Percentiles rank a stretch among this genome's conserved stretches.
Conservation (phyloP, 2,329 filamentous ascomycete genomes). For the Capronia epimyces region DNA sequence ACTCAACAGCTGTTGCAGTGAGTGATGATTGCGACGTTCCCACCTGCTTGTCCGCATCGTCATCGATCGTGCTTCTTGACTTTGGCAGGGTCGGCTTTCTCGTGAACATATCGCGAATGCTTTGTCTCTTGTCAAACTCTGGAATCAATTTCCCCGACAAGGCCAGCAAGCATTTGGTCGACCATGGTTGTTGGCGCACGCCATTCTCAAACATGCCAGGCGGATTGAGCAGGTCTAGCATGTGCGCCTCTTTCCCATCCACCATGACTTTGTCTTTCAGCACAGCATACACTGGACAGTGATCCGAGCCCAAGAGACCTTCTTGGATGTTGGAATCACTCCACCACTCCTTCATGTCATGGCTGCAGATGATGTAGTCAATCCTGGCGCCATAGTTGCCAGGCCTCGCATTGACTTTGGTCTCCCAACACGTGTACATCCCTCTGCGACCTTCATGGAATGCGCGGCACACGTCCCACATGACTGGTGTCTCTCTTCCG, state of each 20-base stretch:
- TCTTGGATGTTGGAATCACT: slow-evolving; percentile 80
- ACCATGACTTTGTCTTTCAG: slow-evolving; percentile 59
- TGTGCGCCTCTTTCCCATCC: slow-evolving; percentile 47
- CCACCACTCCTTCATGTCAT: slow-evolving; percentile 75
- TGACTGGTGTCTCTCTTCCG: slow-evolving; percentile 62
- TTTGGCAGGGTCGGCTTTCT: slow-evolving; percentile 45
- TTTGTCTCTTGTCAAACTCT: slow-evolving; percentile 78
- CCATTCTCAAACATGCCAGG: slow-evolving; percentile 65
- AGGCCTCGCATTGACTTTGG: slow-evolving; percentile 88
- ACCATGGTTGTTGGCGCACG: slow-evolving; percentile 61
- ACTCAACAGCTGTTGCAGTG: not conserved
- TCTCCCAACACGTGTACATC: slow-evolving; percentile 98
- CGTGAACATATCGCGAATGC: slow-evolving; percentile 88
- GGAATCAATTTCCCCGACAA: slow-evolving; percentile 78
- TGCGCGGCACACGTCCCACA: slow-evolving; percentile 77
- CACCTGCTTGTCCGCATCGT: not conserved
- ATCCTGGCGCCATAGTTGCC: slow-evolving; percentile 90
- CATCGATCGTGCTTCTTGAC: slow-evolving; percentile 5
- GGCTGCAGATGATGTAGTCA: slow-evolving; percentile 83
- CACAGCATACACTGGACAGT: slow-evolving; percentile 83
- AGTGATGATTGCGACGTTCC: not conserved
- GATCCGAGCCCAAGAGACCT: slow-evolving; percentile 87
- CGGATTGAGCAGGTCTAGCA: slow-evolving; percentile 74
- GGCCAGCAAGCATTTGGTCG: slow-evolving; percentile 60
- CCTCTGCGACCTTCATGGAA: slow-evolving; percentile 74